These are phyloP conservation scores for Candida sithepensis DNA, from an alignment of 805 yeast species.

Conservation along the genomic window DNA sequence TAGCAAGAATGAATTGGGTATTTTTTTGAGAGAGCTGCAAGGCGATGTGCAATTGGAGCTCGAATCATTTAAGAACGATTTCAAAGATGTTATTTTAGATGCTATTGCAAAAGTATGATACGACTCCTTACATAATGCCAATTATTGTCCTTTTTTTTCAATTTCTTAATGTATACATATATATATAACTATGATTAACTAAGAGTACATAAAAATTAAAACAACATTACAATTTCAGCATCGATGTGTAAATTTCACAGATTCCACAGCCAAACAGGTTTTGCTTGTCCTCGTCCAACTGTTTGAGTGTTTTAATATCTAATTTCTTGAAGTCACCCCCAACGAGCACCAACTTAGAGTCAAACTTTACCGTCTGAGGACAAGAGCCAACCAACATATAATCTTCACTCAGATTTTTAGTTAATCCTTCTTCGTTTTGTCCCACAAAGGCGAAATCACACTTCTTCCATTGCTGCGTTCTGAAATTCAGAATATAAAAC, in stretches of 20 bases:
- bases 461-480: conserved; percentile 20
- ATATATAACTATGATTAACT: no score
- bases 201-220: background rate
- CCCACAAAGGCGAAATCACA: conserved; percentile 8
- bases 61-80: background rate
- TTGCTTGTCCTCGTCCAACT: conserved; percentile 2
- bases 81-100: background rate
- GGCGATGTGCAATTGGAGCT: background rate
- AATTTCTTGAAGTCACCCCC: conserved; percentile 20
- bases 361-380: conserved; percentile 14
- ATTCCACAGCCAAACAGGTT: conserved; percentile 12
- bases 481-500: conserved; percentile 17
- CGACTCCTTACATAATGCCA: no score
- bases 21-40: background rate
- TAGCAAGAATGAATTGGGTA: background rate
- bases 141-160: no score
- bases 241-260: conserved; percentile 17
- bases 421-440: background rate
- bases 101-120: background rate
- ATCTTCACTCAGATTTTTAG: background rate
- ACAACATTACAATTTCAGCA: conserved; percentile 13
- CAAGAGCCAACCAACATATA: conserved; percentile 5
- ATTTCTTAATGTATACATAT: no score
- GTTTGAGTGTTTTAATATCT: conserved; percentile 3
- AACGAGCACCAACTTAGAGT: conserved; percentile 19